A percentile compares a stretch with the other conserved stretches of the same genome.
phyloP scores from a whole-genome alignment of 1,139 yeast genomes.

The Torulaspora globosa region DNA sequence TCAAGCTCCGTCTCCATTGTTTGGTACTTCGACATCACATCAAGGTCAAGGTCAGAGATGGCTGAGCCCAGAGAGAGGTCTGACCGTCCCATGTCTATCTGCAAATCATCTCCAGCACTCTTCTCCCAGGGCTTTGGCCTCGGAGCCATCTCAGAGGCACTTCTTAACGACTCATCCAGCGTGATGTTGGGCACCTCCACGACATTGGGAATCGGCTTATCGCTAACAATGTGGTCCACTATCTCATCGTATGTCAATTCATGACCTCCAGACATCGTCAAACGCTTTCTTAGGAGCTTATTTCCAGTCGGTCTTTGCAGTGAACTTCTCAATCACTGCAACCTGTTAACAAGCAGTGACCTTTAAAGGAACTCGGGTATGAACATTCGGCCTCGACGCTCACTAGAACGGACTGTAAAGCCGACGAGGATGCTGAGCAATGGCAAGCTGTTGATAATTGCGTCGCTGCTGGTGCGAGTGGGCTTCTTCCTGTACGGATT shows the following conservation, averaged over 20 bases:
- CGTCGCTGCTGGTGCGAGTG: slow-evolving; percentile 47
- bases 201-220: slow-evolving; percentile 31
- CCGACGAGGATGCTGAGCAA: slow-evolving; percentile 4
- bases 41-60: slow-evolving; percentile 8
- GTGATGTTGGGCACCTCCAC: slow-evolving; percentile 28
- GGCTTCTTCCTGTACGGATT: slow-evolving; percentile 77
- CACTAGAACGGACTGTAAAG: neutral
- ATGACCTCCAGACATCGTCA: slow-evolving; percentile 4
- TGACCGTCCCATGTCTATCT: slow-evolving; percentile 1
- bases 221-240: slow-evolving; percentile 29
- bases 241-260: slow-evolving; percentile 31
- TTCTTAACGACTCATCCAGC: slow-evolving; percentile 19
- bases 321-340: neutral
- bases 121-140: slow-evolving; percentile 33
- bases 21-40: slow-evolving; percentile 17
- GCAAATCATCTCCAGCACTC: neutral
- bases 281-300: neutral
- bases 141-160: slow-evolving; percentile 22
- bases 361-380: neutral
- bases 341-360: neutral
- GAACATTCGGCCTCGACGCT: neutral
- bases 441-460: slow-evolving; percentile 13
- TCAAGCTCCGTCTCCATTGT: slow-evolving; percentile 22
- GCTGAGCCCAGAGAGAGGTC: slow-evolving; percentile 2
- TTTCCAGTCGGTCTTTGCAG: neutral